Percentiles rank a stretch among this genome's conserved stretches.
These are phyloP conservation scores for Fraxinus sp. DNA, from an alignment of 305 asterid species.

Conservation along the genomic window DNA sequence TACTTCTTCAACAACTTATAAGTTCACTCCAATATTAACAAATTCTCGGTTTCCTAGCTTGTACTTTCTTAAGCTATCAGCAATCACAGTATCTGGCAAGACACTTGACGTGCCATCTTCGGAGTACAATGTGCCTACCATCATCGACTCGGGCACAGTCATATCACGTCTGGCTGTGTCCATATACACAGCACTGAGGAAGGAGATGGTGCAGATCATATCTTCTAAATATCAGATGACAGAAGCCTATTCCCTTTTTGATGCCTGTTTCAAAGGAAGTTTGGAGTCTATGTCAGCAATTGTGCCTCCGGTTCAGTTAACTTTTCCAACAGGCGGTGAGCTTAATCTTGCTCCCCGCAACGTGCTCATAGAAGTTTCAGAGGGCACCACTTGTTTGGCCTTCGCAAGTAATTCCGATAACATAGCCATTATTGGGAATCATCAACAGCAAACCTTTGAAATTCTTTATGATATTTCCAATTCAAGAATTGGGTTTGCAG, in stretches of 20 bases:
- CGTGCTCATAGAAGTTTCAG: neutral
- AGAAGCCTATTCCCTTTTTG: neutral
- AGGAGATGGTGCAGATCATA: neutral
- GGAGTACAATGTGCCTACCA: neutral
- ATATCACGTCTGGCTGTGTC: conserved; percentile 11
- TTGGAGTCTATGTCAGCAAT: neutral
- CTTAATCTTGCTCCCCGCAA: neutral
- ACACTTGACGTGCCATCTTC: neutral
- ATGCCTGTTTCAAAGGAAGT: conserved; percentile 3
- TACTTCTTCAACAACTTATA: conserved; percentile 22
- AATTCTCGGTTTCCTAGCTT: conserved; percentile 2
- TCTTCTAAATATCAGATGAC: neutral
- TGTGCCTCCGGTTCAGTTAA: neutral
- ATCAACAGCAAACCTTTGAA: conserved; percentile 6
- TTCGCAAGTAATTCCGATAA: neutral
- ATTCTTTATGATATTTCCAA: neutral
- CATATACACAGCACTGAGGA: neutral
- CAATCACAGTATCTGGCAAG: conserved; percentile 8
- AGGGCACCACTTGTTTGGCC: conserved; percentile 6
- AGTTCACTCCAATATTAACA: conserved; percentile 34
- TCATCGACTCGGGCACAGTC: conserved; percentile 26
- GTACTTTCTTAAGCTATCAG: conserved; percentile 18
- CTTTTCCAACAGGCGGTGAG: neutral
- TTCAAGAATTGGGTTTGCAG: conserved; percentile 6
- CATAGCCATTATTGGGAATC: conserved; percentile 2